Evolutionary conservation across 2,329 filamentous ascomycete species (phyloP).

Genomic region (Leptographium procerum): DNA sequence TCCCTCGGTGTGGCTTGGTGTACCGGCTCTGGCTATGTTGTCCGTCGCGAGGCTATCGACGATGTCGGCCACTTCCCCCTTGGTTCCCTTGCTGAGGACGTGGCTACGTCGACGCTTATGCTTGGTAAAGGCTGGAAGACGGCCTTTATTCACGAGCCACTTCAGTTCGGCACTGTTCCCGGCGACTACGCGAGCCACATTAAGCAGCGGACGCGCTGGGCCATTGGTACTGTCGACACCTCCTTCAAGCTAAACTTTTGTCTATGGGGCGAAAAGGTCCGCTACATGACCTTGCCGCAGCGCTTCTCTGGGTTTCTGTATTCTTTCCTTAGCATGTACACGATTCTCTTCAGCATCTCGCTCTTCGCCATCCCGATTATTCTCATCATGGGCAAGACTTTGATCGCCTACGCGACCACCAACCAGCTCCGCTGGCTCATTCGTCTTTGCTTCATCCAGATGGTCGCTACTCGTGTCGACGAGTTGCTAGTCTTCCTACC

Average conservation of each 20-base stretch:
- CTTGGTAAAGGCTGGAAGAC: conserved; percentile 52
- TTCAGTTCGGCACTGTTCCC: conserved; percentile 49
- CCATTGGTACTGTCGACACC: conserved; percentile 45
- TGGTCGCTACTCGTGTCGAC: conserved; percentile 39
- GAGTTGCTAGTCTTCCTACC: conserved; percentile 49
- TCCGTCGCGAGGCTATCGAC: conserved; percentile 46
- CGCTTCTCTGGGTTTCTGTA: conserved; percentile 49
- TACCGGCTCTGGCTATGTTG: conserved; percentile 51
- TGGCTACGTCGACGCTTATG: conserved; percentile 46
- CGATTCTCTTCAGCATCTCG: conserved; percentile 36
- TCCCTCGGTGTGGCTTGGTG: conserved; percentile 48
- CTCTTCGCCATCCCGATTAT: conserved; percentile 50
- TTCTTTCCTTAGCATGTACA: conserved; percentile 42
- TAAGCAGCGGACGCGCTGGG: conserved; percentile 47
- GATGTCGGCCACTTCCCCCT: conserved; percentile 51
- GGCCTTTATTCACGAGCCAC: conserved; percentile 45
- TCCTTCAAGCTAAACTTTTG: conserved; percentile 50
- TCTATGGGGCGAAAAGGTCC: conserved; percentile 40
- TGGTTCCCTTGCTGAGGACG: conserved; percentile 49
- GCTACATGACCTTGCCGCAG: conserved; percentile 42
- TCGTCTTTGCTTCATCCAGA: conserved; percentile 40
- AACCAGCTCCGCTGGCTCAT: conserved; percentile 48
- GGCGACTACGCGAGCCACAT: conserved; percentile 43
- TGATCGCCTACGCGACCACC: conserved; percentile 43
- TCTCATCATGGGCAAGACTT: conserved; percentile 39